Base-by-base conservation (phyloP, 768 basidiomycete species). In the Omphalotus guepiniiformis region DNA sequence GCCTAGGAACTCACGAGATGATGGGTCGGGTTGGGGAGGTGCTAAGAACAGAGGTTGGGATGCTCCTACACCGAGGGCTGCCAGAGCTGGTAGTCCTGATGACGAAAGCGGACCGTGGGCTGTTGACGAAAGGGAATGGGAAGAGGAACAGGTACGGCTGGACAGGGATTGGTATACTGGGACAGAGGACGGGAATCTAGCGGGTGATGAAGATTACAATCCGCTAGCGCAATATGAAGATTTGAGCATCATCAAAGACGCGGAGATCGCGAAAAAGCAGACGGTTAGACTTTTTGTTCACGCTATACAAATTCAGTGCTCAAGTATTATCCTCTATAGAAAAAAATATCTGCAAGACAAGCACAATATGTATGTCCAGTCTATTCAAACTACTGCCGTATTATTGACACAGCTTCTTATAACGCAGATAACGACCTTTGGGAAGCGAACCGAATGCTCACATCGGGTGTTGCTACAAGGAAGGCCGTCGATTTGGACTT, bases 371-470 rank as follows among this genome's bases (percentile, higher is more conserved):
- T 93, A 56, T 57, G 88, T 71, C 4, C 42, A 13, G 15, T 28
- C 36, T 28, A 45, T 13, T 35, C 29, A 7, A 22, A 16, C 39
- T 30, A 19, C 40, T n/a, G 9, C 11, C 2, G 16, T 19, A 21
- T 32, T 48, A 35, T 51, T 63, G 35, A 58, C 57, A 57, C 7
- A 53, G 35, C 5, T 16, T 6, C 50, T 3, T 59, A 94, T 90
- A 97, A 98, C 58, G 92, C 92, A 19, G 96, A 99, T 64, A 98
- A 96, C 58, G 96, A 99, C 58, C 71, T 95, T 9, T 99, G 96
- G 96, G 96, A 99, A 71, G 89, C 89, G 6, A 98, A 98, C 61
- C 89, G 95, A 59, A 94, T 99, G 88, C 73, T 92, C 8, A 92
- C 91, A 0, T 98, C 96, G 2, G 96, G 96, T 58, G 87, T 97